These are phyloP conservation scores for Borovskyia barvae DNA, from an alignment of 208 protist species.

Conservation along the genomic window DNA sequence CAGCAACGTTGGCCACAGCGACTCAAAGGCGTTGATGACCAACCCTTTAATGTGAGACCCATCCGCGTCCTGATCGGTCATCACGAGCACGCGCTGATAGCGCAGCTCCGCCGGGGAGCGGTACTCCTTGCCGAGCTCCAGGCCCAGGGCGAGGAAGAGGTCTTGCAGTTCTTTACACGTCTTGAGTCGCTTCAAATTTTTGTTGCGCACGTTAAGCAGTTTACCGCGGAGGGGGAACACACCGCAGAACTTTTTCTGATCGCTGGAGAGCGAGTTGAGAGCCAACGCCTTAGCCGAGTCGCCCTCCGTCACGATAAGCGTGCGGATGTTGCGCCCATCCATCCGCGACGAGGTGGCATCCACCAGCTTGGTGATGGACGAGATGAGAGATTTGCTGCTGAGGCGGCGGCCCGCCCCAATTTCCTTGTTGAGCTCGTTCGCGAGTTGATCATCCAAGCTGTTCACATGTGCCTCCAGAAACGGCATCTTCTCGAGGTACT, in stretches of 20 bases:
- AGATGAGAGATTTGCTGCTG: constrained; percentile 73
- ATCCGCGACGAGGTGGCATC: constrained; percentile 86
- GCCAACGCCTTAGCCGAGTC: constrained; percentile 98
- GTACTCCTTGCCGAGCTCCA: constrained; percentile 82
- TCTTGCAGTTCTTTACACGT: constrained; percentile 93
- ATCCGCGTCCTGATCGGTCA: constrained; percentile 99
- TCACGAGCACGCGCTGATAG: constrained; percentile 99
- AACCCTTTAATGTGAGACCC: constrained; percentile 99
- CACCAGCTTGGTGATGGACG: constrained; percentile 97
- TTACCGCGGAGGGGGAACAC: constrained; percentile 98
- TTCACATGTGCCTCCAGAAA: constrained; percentile 82
- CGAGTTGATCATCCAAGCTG: constrained; percentile 61
- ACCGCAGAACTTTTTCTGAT: constrained; percentile 96
- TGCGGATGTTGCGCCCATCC: constrained; percentile 87
- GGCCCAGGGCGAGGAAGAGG: constrained; percentile 80
- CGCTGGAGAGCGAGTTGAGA: constrained; percentile 93
- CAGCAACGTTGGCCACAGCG: constrained; percentile 98
- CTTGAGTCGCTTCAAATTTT: constrained; percentile 88
- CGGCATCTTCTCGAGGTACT: constrained; percentile 79
- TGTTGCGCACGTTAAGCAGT: constrained; percentile 97
- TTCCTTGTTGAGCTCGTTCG: constrained; percentile 80
- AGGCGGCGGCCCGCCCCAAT: constrained; percentile 66
- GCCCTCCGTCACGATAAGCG: constrained; percentile 98
- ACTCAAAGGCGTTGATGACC: constrained; percentile 99
- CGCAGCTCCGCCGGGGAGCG: constrained; percentile 86